These are phyloP conservation scores for Phialemoniopsis sp. DNA, from an alignment of 2,329 filamentous ascomycete species.

Conservation along the genomic window DNA sequence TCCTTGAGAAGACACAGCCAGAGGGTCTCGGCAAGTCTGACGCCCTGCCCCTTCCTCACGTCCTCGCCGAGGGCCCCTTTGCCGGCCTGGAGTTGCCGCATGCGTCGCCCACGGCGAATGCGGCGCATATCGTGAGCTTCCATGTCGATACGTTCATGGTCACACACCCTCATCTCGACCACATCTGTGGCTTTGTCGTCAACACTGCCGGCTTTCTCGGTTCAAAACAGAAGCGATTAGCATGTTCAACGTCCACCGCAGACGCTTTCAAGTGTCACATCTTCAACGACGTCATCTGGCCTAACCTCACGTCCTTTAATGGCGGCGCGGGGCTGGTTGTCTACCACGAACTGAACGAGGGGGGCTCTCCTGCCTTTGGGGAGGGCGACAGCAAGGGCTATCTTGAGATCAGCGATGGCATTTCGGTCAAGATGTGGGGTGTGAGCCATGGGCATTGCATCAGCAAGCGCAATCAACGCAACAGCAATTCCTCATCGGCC, in stretches of 20 bases:
- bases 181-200: slow-evolving; percentile 85
- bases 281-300: slow-evolving; percentile 98
- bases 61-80: slow-evolving; percentile 69
- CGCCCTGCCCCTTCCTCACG: slow-evolving; percentile 42
- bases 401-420: slow-evolving; percentile 79
- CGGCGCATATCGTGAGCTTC: slow-evolving; percentile 70
- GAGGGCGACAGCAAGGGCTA: slow-evolving; percentile 79
- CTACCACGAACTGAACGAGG: slow-evolving; percentile 83
- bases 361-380: slow-evolving; percentile 79
- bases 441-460: slow-evolving; percentile 90
- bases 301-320: slow-evolving; percentile 93
- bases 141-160: slow-evolving; percentile 87
- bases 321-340: slow-evolving; percentile 90
- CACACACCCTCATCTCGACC: slow-evolving; percentile 95
- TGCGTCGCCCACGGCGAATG: slow-evolving; percentile 68
- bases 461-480: slow-evolving; percentile 64
- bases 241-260: slow-evolving; percentile 84
- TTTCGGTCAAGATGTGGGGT: slow-evolving; percentile 83
- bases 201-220: slow-evolving; percentile 87
- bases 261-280: slow-evolving; percentile 89
- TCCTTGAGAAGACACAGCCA: slow-evolving; percentile 58
- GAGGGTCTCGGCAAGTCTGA: slow-evolving; percentile 1
- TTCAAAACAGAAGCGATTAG: slow-evolving; percentile 77
- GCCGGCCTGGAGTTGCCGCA: slow-evolving; percentile 69
- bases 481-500: slow-evolving; percentile 40